Base-by-base conservation (phyloP, 164 flowering plant species). In the Akebia trifoliata region DNA sequence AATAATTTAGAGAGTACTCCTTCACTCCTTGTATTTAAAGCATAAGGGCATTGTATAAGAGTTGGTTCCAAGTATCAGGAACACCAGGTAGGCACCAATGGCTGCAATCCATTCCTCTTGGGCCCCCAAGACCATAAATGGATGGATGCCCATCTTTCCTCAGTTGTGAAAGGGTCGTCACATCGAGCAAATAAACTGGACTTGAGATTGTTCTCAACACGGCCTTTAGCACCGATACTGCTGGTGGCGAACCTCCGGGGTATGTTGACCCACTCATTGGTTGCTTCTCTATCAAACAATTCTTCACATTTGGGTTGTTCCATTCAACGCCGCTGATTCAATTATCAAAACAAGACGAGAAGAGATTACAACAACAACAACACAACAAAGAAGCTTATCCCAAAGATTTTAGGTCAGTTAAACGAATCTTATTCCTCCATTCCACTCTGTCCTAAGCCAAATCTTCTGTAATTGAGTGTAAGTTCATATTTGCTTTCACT, bases 1-100 rank as follows among this genome's bases (percentile, higher is more conserved):
- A n/a, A n/a, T n/a, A n/a, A n/a, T n/a, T n/a, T n/a, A n/a, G n/a
- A n/a, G n/a, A n/a, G n/a, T 34, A 34, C 11, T 37, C 15, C 15
- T 37, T 37, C 15, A 6, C 2, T 37, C 40, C 40, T 2, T 37
- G 4, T 6, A 8, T 31, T 52, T 11, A 61, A 24, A 11, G 36
- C 39, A 52, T 31, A 22, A 59, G 42, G 17, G 64, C 64, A 61
- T 40, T 61, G 57, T 76, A 74, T 0, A 81, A 57, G 25, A 78
- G 70, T 37, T 68, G 67, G 50, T 81, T 81, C 86, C 83, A 81
- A n/a, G 83, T 72, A 60, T 79, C 83, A 8, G 81, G 81, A 25
- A 75, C 64, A 4, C 86, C 86, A 28, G 81, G 54, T 0, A 81
- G 74, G 39, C 86, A 79, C 86, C 86, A 81, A 9, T 80, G 89